Base-by-base conservation (phyloP, 2,329 filamentous ascomycete species). In the Penicillium italicum region DNA sequence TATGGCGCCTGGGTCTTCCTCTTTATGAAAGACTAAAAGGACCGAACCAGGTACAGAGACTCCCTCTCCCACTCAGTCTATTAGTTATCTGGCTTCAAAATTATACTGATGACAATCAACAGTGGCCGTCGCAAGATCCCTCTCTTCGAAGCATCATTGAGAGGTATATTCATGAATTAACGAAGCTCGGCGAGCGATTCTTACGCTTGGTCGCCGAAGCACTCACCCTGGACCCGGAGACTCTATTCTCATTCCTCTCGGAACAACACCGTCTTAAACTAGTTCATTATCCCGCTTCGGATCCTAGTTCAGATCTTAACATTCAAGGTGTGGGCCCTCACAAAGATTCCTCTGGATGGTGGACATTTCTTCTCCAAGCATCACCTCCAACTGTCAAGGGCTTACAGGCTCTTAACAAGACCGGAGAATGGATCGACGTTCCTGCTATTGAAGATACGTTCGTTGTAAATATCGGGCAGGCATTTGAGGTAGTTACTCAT, bases 331-430 rank as follows among this genome's bases (percentile, higher is more conserved):
- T 86, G 1, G 84, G 83, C 0, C 79, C 84, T 0, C 83, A 86
- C 70, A 85, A 85, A 62, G 82, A 85, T 66, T 85, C 80, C 0
- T 85, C 82, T 0, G 83, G 83, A 4, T 86, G 82, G 82, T 83
- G 84, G 74, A 86, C 84, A 0, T 86, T 87, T 58, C 76, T 87
- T 4, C 77, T 84, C 1, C 85, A 87, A 66, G 80, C 83, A 7
- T 82, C 80, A 0, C 76, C 79, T 3, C 78, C 81, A 4, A 71
- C 77, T 10, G 72, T 79, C 1, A 66, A 76, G 37, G 31, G 44
- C 2, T 33, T 46, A 33, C 44, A 46, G 20, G 44, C 31, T 22
- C 20, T 46, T 2, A 34, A 46, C 14, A 46, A 46, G 14, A 34
- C 8, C 11, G 31, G 44, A 18, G 44, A 46, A 34, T 46, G 30